Evolutionary conservation across 2,329 filamentous ascomycete genomes (phyloP).

Genomic region (Sporothrix protearum): DNA sequence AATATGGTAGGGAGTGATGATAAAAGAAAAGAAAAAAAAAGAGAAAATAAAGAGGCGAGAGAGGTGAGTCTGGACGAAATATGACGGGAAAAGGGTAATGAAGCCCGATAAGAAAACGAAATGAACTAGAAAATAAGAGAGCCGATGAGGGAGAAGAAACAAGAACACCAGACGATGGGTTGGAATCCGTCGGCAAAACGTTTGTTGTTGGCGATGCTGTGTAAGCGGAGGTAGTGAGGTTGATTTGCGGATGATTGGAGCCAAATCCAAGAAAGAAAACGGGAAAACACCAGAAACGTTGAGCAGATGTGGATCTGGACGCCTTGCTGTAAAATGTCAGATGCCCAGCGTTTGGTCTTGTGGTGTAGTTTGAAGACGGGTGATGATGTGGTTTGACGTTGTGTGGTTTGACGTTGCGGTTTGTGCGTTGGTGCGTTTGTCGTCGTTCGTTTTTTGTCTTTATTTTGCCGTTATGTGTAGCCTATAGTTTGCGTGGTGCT

Average conservation of each 20-base stretch:
- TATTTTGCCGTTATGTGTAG: background rate
- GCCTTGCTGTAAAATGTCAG: background rate
- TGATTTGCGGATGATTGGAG: background rate
- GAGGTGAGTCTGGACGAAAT: background rate
- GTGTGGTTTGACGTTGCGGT: background rate
- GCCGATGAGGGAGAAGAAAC: background rate
- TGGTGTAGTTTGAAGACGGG: background rate
- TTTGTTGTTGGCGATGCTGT: background rate
- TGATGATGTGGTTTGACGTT: background rate
- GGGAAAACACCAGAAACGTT: background rate
- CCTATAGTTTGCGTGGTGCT: background rate
- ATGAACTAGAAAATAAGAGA: background rate
- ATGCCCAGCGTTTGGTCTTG: background rate
- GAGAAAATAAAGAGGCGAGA: background rate
- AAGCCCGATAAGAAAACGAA: background rate
- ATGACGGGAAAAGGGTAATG: background rate
- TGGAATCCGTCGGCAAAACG: background rate
- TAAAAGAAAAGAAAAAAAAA: background rate
- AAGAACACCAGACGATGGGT: background rate
- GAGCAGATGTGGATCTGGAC: background rate
- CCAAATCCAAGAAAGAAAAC: background rate
- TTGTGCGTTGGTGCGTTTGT: constrained; percentile 10
- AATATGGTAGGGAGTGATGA: background rate
- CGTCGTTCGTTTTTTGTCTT: background rate
- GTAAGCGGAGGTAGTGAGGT: background rate